Evolutionary conservation across 1,284 basidiomycete species (phyloP).

Genomic region (Fistulinella cinereoalba): DNA sequence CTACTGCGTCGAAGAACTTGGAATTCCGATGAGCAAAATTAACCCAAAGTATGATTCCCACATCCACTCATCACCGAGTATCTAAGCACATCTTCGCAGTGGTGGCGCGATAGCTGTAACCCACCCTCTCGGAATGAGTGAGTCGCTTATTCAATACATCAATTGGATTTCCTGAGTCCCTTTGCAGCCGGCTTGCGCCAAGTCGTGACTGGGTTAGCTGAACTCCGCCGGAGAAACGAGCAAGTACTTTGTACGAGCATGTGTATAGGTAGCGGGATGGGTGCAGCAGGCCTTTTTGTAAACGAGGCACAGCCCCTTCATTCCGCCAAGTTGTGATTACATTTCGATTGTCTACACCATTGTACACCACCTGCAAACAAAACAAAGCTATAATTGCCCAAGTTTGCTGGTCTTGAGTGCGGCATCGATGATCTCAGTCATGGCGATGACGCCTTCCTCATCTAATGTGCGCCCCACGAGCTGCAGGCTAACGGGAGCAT

Average conservation of each 20-base stretch:
- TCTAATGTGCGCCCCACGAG: conserved; percentile 66
- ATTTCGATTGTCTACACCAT: no score
- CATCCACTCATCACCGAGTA: neutral
- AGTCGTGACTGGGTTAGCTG: conserved; percentile 80
- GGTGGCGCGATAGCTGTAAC: conserved; percentile 88
- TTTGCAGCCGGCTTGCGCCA: conserved; percentile 74
- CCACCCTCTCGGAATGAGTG: conserved; percentile 81
- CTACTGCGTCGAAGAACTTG: conserved; percentile 76
- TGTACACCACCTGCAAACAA: no score
- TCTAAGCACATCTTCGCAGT: conserved; percentile 35
- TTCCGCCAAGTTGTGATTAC: conserved; percentile 24
- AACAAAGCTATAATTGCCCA: no score
- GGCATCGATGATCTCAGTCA: conserved; percentile 57
- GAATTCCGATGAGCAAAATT: conserved; percentile 79
- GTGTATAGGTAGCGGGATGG: conserved; percentile 90
- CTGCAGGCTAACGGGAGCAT: conserved; percentile 71
- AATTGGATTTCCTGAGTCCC: neutral
- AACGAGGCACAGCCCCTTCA: conserved; percentile 51
- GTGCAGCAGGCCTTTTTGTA: conserved; percentile 79
- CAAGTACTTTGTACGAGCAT: conserved; percentile 78
- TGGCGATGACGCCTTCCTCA: conserved; percentile 70
- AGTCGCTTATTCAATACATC: conserved; percentile 24
- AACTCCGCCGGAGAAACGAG: conserved; percentile 67
- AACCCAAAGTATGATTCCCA: conserved; percentile 71
- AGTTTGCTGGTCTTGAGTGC: conserved; percentile 38